Conservation (phyloP, 2,329 filamentous ascomycete genomes). For the Pseudogymnoascus sp. region DNA sequence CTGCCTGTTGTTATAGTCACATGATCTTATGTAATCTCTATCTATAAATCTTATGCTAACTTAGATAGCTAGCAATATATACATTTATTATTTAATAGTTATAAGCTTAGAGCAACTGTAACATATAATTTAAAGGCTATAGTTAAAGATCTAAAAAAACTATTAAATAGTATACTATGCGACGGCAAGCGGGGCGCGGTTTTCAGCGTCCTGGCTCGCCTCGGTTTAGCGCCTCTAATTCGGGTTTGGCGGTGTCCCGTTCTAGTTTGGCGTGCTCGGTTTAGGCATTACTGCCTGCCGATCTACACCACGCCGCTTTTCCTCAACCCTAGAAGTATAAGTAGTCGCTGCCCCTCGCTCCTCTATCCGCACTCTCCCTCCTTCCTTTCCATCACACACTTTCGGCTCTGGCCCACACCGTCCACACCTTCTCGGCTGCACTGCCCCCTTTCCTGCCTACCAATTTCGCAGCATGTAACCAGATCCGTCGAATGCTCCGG, state of each 20-base stretch:
- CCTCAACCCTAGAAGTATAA: too few relatives aligned
- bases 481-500: too few relatives aligned
- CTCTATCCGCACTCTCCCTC: slow-evolving; percentile 1
- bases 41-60: too few relatives aligned
- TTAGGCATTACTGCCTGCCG: background rate
- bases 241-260: background rate
- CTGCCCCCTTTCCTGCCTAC: background rate
- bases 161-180: slow-evolving; percentile 1
- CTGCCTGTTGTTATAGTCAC: too few relatives aligned
- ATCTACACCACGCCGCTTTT: background rate
- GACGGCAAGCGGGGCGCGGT: background rate
- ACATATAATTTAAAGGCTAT: too few relatives aligned
- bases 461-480: background rate
- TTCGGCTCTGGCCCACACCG: background rate
- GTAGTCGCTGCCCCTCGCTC: background rate
- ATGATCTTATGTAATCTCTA: too few relatives aligned
- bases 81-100: too few relatives aligned
- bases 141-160: too few relatives aligned
- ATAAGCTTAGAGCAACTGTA: too few relatives aligned
- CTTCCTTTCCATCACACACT: slow-evolving; percentile 6
- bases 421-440: background rate
- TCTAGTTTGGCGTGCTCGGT: background rate
- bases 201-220: background rate
- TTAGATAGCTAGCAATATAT: too few relatives aligned
- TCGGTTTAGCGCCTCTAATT: slow-evolving; percentile 3